Evolutionary conservation across 2,329 filamentous ascomycete genomes (phyloP).

Genomic region (Colletotrichum sublineola): DNA sequence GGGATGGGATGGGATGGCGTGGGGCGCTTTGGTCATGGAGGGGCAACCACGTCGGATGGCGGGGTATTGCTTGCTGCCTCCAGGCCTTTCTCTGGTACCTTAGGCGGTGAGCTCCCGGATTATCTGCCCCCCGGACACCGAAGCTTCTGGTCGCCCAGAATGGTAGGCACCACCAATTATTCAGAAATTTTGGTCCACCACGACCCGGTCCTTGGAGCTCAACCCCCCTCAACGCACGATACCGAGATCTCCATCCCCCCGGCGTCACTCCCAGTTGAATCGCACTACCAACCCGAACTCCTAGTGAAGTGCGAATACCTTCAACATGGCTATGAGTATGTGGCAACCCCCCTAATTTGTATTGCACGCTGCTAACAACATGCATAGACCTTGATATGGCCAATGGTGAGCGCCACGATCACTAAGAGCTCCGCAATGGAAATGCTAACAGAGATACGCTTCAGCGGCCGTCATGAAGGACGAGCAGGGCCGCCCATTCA

Average conservation of each 20-base stretch:
- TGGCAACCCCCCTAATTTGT: constrained; percentile 2
- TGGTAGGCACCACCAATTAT: constrained; percentile 43
- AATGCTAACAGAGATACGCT: constrained; percentile 41
- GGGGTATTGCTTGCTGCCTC: constrained; percentile 37
- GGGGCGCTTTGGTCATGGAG: constrained; percentile 39
- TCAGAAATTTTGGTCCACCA: constrained; percentile 46
- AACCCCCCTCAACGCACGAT: constrained; percentile 42
- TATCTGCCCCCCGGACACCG: constrained; percentile 37
- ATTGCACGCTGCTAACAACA: constrained; percentile 52
- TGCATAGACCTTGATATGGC: constrained; percentile 82
- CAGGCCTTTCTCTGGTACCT: constrained; percentile 18
- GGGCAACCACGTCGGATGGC: constrained; percentile 38
- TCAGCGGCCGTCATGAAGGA: constrained; percentile 88
- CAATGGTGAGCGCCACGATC: constrained; percentile 72
- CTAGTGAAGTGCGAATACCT: constrained; percentile 37
- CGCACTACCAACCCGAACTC: constrained; percentile 24
- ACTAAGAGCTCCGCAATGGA: constrained; percentile 37
- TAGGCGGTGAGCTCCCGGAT: constrained; percentile 41
- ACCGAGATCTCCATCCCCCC: constrained; percentile 38
- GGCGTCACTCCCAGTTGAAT: constrained; percentile 33
- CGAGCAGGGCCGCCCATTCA: constrained; percentile 97
- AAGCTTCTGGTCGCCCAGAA: constrained; percentile 41
- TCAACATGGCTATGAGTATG: constrained; percentile 48
- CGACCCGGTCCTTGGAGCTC: constrained; percentile 41
- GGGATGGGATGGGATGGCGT: constrained; percentile 14